phyloP scores from a whole-genome alignment of 1,284 basidiomycete species.

The Cutaneotrichosporon sp. region DNA sequence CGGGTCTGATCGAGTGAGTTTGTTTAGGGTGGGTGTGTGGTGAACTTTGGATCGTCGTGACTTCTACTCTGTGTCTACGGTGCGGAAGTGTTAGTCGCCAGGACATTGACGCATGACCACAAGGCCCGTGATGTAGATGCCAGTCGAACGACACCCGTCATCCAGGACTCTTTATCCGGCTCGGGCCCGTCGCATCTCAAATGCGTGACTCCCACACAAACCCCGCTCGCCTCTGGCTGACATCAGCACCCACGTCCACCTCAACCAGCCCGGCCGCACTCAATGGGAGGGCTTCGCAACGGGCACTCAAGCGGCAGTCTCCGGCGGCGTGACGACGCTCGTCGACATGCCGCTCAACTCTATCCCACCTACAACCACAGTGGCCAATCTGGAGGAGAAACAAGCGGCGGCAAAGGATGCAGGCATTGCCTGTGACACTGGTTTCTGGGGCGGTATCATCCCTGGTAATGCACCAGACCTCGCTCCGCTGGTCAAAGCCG shows the following conservation, averaged over 20 bases:
- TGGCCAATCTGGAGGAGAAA: slow-evolving; percentile 70
- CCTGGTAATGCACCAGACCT: slow-evolving; percentile 68
- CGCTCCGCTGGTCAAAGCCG: slow-evolving; percentile 64
- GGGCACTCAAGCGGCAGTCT: slow-evolving; percentile 80
- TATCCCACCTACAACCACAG: slow-evolving; percentile 86
- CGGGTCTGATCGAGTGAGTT: slow-evolving; percentile 79
- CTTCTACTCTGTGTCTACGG: too few relatives aligned
- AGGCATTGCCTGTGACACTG: slow-evolving; percentile 69
- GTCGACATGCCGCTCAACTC: slow-evolving; percentile 96
- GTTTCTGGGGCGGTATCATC: slow-evolving; percentile 92
- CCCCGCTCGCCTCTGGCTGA: background rate
- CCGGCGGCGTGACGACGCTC: slow-evolving; percentile 85
- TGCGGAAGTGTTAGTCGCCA: too few relatives aligned
- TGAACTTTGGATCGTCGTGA: too few relatives aligned
- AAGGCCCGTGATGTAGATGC: too few relatives aligned
- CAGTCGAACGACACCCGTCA: too few relatives aligned
- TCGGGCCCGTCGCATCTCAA: background rate
- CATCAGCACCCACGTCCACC: slow-evolving; percentile 78
- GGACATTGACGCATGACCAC: too few relatives aligned
- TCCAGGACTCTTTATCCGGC: background rate
- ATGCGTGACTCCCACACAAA: too few relatives aligned
- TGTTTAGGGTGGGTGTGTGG: too few relatives aligned
- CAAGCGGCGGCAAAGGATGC: slow-evolving; percentile 60
- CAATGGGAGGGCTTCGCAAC: slow-evolving; percentile 92
- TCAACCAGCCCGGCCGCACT: slow-evolving; percentile 77